phyloP scores from a whole-genome alignment of 1,284 basidiomycete genomes.

The Cryptococcus sp. region DNA sequence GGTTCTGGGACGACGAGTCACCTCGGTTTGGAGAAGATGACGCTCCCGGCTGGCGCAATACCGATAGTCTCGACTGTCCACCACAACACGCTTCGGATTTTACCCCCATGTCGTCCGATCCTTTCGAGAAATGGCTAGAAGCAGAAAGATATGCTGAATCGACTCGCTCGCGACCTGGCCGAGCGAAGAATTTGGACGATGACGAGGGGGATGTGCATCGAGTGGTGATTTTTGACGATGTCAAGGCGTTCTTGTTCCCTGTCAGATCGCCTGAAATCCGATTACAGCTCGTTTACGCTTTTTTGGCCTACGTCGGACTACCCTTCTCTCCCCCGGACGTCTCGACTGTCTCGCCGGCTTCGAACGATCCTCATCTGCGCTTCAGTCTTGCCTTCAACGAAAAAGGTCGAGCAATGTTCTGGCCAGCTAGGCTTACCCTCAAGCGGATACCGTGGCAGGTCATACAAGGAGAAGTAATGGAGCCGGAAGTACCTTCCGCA shows the following conservation, averaged over 20 bases:
- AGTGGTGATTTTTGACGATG: conserved; percentile 71
- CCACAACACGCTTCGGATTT: background rate
- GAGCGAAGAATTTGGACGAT: conserved; percentile 52
- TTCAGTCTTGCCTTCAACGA: conserved; percentile 20
- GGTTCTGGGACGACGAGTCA: conserved; percentile 51
- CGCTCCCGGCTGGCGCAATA: conserved; percentile 46
- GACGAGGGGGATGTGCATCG: conserved; percentile 69
- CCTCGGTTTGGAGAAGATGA: conserved; percentile 50
- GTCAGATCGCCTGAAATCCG: conserved; percentile 55
- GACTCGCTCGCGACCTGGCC: conserved; percentile 52
- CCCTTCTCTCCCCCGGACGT: conserved; percentile 48
- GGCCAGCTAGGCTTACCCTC: conserved; percentile 14
- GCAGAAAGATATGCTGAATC: conserved; percentile 56
- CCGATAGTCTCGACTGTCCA: background rate
- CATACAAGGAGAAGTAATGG: conserved; percentile 46
- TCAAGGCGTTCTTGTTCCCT: conserved; percentile 62
- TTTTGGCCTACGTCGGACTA: conserved; percentile 71
- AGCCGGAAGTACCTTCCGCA: conserved; percentile 27
- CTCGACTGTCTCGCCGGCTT: conserved; percentile 40
- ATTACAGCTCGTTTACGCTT: conserved; percentile 63
- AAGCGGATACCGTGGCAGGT: conserved; percentile 31
- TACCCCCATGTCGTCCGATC: conserved; percentile 48
- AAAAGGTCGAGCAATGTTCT: conserved; percentile 28
- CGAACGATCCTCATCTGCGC: conserved; percentile 44
- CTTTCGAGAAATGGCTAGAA: conserved; percentile 63